A percentile compares a stretch with the other conserved stretches of the same genome.
Conservation (phyloP, 2,329 filamentous ascomycete genomes). For the Dactylellina parvicollis region DNA sequence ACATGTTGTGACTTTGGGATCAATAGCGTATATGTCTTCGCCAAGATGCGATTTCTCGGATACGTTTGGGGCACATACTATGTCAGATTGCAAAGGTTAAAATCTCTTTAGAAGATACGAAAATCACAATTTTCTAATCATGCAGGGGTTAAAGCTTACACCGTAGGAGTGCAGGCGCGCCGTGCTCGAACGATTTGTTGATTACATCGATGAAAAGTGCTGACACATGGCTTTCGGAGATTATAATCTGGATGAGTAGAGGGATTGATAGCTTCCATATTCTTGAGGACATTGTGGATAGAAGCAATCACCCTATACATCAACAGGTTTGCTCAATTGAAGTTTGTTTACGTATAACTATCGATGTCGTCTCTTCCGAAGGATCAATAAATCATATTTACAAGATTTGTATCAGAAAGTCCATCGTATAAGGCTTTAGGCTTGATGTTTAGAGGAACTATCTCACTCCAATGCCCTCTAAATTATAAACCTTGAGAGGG, state of each 20-base stretch:
- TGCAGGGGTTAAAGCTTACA: background rate
- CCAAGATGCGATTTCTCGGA: background rate
- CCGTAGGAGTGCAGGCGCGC: background rate
- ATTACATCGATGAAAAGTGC: background rate
- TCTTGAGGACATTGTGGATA: too few species aligned
- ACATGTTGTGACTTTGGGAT: constrained; percentile 5
- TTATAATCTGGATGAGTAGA: background rate
- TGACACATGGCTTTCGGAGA: background rate
- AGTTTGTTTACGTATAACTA: too few species aligned
- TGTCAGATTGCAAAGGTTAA: background rate
- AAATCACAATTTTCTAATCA: background rate
- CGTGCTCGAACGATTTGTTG: background rate
- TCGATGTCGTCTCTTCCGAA: too few species aligned
- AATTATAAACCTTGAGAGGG: background rate
- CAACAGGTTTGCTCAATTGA: too few species aligned
- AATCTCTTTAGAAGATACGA: too few species aligned
- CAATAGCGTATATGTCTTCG: background rate
- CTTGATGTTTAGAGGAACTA: too few species aligned
- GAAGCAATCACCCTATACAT: too few species aligned
- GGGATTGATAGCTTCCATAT: too few species aligned
- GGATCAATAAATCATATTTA: too few species aligned
- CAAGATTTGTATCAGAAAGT: too few species aligned
- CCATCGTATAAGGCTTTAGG: too few species aligned
- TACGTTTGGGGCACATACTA: background rate
- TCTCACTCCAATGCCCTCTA: constrained; percentile 3